Percentiles rank a stretch among this genome's conserved stretches.
Evolutionary conservation across 2,329 filamentous ascomycete genomes (phyloP).

Genomic region (Septoria linicola): DNA sequence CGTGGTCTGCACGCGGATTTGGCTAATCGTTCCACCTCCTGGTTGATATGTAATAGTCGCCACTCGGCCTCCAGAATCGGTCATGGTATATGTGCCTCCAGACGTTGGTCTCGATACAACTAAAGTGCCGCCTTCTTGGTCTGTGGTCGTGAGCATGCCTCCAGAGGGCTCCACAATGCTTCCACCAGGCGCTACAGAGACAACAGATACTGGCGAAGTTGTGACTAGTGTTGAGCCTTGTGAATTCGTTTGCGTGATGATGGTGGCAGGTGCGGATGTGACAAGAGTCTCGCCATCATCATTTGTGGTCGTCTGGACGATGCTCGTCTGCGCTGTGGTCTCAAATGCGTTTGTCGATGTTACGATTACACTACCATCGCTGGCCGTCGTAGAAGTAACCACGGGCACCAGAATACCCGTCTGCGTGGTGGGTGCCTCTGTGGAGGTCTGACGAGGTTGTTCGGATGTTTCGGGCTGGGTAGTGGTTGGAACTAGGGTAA

Average conservation of each 20-base stretch:
- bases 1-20: slow-evolving; percentile 41
- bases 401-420: slow-evolving; percentile 43
- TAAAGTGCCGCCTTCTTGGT: slow-evolving; percentile 42
- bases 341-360: slow-evolving; percentile 43
- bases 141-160: slow-evolving; percentile 41
- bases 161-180: slow-evolving; percentile 38
- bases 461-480: slow-evolving; percentile 32
- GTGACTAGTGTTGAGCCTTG: slow-evolving; percentile 40
- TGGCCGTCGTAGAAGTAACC: slow-evolving; percentile 41
- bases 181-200: slow-evolving; percentile 40
- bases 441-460: slow-evolving; percentile 22
- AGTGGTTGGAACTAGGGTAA: slow-evolving; percentile 23
- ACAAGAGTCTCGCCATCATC: slow-evolving; percentile 32
- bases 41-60: slow-evolving; percentile 51
- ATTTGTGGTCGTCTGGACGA: slow-evolving; percentile 37
- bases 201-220: slow-evolving; percentile 41
- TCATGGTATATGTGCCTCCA: slow-evolving; percentile 47
- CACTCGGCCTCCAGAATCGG: slow-evolving; percentile 42
- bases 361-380: slow-evolving; percentile 38
- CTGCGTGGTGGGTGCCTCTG: slow-evolving; percentile 16
- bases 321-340: slow-evolving; percentile 32
- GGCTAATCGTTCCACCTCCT: slow-evolving; percentile 42
- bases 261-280: slow-evolving; percentile 40
- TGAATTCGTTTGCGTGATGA: slow-evolving; percentile 44
- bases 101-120: slow-evolving; percentile 34